phyloP scores from a whole-genome alignment of 2,329 filamentous ascomycete species.

The Boeremia exigua region DNA sequence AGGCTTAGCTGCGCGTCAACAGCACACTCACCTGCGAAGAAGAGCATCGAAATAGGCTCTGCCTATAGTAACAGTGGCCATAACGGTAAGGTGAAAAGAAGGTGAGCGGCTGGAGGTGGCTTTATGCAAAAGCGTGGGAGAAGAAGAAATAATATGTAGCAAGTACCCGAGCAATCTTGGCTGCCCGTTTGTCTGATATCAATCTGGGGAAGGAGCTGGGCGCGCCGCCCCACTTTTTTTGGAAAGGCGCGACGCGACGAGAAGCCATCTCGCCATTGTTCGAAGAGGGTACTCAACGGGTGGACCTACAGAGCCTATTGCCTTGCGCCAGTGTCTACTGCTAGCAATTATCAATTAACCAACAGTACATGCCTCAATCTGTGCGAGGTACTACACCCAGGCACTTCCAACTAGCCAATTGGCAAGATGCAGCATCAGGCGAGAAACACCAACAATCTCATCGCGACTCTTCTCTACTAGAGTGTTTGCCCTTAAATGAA shows the following conservation, averaged over 20 bases:
- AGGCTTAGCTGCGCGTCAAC: no score
- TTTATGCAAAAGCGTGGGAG: no score
- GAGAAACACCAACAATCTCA: no score
- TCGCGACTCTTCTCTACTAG: no score
- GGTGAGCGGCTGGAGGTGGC: slow-evolving; percentile 7
- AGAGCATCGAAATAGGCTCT: slow-evolving; percentile 67
- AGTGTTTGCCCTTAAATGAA: no score
- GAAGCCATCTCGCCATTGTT: not conserved
- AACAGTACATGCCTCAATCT: no score
- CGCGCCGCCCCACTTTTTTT: slow-evolving; percentile 15
- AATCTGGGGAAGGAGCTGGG: slow-evolving; percentile 21
- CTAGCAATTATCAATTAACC: no score
- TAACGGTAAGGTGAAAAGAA: slow-evolving; percentile 29
- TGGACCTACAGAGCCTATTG: no score
- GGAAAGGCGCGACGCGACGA: slow-evolving; percentile 3
- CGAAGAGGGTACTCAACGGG: not conserved
- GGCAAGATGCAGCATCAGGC: no score
- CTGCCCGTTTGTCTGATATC: slow-evolving; percentile 5
- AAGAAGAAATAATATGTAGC: slow-evolving; percentile 1
- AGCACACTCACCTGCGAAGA: slow-evolving; percentile 61
- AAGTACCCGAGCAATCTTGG: not conserved
- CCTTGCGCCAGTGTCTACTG: no score
- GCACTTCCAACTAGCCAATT: no score
- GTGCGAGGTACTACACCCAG: no score
- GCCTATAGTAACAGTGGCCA: slow-evolving; percentile 63